Conservation (phyloP, 2,329 filamentous ascomycete species). For the Berkeleyomyces basicola region DNA sequence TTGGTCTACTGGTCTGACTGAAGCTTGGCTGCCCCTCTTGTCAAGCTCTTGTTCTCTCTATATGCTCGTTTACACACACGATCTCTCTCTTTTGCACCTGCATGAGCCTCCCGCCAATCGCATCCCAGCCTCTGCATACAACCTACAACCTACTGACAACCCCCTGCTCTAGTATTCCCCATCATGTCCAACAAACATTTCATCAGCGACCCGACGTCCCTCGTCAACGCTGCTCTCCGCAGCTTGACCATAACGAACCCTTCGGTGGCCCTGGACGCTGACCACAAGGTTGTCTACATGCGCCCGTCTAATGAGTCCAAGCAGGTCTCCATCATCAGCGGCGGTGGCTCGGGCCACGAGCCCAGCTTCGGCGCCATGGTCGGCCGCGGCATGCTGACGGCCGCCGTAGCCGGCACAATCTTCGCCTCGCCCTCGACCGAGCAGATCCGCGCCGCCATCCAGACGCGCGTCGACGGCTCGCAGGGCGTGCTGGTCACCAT, state of each 20-base stretch:
- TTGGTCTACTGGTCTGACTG: neutral
- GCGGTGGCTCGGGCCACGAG: conserved; percentile 81
- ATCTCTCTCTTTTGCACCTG: neutral
- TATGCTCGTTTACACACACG: neutral
- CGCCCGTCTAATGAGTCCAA: conserved; percentile 35
- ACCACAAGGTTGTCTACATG: conserved; percentile 73
- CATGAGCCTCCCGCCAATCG: neutral
- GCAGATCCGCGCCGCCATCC: conserved; percentile 64
- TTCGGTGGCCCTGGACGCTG: conserved; percentile 56
- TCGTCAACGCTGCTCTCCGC: conserved; percentile 62
- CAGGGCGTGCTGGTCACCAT: conserved; percentile 76
- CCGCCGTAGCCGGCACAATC: conserved; percentile 72
- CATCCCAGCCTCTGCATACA: neutral
- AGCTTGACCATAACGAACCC: conserved; percentile 74
- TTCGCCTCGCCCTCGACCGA: conserved; percentile 70
- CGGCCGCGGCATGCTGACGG: conserved; percentile 62
- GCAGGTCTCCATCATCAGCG: conserved; percentile 70
- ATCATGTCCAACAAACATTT: conserved; percentile 60
- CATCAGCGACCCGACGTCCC: conserved; percentile 63
- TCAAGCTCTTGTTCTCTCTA: neutral
- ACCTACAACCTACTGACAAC: neutral
- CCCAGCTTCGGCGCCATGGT: conserved; percentile 78
- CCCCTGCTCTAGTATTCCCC: neutral
- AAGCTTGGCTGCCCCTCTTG: neutral
- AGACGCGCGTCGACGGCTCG: conserved; percentile 51